Conservation (phyloP, 2,329 filamentous ascomycete genomes). For the Rutstroemia sp. region DNA sequence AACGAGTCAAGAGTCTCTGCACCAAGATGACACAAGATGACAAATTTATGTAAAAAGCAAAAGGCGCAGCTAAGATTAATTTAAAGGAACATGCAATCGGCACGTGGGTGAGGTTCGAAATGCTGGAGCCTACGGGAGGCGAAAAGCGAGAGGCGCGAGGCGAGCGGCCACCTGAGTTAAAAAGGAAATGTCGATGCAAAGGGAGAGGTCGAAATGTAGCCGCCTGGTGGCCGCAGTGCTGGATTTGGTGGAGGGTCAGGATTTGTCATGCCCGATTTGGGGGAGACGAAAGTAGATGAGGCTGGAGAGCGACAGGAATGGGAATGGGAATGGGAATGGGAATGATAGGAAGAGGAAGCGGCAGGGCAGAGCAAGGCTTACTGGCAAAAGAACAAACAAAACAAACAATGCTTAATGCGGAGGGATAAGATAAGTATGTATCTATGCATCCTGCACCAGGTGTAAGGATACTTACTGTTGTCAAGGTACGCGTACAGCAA, state of each 20-base stretch:
- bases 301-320: not conserved
- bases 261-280: not conserved
- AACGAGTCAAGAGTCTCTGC: no score
- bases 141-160: not conserved
- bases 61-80: no score
- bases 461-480: no score
- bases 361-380: not conserved
- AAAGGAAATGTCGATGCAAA: not conserved
- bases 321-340: not conserved
- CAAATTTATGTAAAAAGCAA: no score
- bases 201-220: no score
- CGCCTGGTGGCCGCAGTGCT: no score
- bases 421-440: not conserved
- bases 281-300: not conserved
- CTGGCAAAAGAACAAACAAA: not conserved
- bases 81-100: no score
- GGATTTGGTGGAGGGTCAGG: not conserved
- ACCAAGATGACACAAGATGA: no score
- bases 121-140: not conserved
- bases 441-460: no score
- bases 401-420: not conserved
- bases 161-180: not conserved
- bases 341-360: not conserved
- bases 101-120: not conserved
- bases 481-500: no score